phyloP scores from a whole-genome alignment of 257 asterid genomes.

The Petunia axillaris region DNA sequence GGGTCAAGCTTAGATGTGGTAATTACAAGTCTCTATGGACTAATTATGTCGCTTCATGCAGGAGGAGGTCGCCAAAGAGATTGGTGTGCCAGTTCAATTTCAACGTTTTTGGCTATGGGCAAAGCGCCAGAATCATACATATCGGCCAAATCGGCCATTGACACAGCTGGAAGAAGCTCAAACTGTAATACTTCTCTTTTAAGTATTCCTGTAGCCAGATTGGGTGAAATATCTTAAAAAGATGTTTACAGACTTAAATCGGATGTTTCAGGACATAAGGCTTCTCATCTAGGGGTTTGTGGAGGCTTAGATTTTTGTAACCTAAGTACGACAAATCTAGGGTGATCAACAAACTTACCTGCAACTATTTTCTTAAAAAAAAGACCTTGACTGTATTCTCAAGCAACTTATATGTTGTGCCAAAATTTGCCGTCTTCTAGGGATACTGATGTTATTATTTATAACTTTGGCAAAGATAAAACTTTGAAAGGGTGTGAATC shows the following conservation, averaged over 20 bases:
- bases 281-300: not conserved
- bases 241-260: conserved; percentile 1
- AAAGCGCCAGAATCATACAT: conserved; percentile 92
- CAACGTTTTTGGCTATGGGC: conserved; percentile 99
- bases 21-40: not conserved
- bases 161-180: conserved; percentile 83
- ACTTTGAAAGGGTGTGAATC: not conserved
- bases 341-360: not conserved
- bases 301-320: not conserved
- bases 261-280: not conserved
- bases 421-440: not conserved
- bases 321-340: conserved; percentile 11
- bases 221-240: not conserved
- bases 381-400: not conserved
- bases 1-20: not conserved
- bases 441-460: conserved; percentile 7
- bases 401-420: not conserved
- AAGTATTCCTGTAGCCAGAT: not conserved
- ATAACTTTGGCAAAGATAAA: not conserved
- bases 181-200: conserved; percentile 46
- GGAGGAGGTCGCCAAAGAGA: conserved; percentile 91
- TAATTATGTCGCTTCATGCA: conserved; percentile 36
- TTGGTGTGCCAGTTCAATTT: conserved; percentile 84
- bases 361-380: not conserved
- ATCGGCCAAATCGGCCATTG: conserved; percentile 90